These are phyloP conservation scores for Pythium brassicae DNA, from an alignment of 352 stramenopile genomes.

Conservation along the genomic window DNA sequence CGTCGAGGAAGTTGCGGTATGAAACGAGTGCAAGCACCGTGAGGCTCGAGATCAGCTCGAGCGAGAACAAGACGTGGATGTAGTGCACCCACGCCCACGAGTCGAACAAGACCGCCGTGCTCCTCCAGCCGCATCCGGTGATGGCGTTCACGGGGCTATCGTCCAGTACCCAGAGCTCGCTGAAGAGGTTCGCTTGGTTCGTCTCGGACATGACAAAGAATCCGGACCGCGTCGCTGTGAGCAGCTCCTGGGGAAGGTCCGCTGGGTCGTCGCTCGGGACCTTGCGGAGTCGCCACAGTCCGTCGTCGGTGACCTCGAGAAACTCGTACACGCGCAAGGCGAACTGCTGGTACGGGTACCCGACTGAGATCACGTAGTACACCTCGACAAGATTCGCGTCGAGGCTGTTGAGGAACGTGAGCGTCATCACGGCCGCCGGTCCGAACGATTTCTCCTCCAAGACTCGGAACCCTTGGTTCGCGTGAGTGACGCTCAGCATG, in stretches of 20 bases:
- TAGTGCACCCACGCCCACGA: constrained; percentile 45
- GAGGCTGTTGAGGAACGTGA: constrained; percentile 32
- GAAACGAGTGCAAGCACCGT: constrained; percentile 26
- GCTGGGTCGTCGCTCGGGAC: constrained; percentile 10
- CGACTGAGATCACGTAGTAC: constrained; percentile 21
- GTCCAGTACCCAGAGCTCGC: constrained; percentile 25
- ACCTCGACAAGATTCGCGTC: constrained; percentile 8
- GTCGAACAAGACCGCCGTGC: constrained; percentile 21
- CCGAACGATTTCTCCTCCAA: constrained; percentile 18
- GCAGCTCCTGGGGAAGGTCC: constrained; percentile 1
- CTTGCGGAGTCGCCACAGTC: constrained; percentile 29
- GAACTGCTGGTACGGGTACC: constrained; percentile 26
- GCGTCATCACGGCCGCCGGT: constrained; percentile 15
- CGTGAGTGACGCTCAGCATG: constrained; percentile 25
- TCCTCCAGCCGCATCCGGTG: constrained; percentile 24
- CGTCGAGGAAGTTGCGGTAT: constrained; percentile 24
- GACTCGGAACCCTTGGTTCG: constrained; percentile 35
- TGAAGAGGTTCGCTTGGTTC: constrained; percentile 40
- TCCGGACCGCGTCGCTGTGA: constrained; percentile 21
- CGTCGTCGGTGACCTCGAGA: constrained; percentile 14
- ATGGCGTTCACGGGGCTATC: constrained; percentile 18
- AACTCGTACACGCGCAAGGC: constrained; percentile 22
- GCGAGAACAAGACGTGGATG: constrained; percentile 36
- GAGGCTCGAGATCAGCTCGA: constrained; percentile 26
- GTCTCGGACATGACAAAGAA: constrained; percentile 33